Conservation (phyloP, 768 basidiomycete species). For the Tulasnella calospora region DNA sequence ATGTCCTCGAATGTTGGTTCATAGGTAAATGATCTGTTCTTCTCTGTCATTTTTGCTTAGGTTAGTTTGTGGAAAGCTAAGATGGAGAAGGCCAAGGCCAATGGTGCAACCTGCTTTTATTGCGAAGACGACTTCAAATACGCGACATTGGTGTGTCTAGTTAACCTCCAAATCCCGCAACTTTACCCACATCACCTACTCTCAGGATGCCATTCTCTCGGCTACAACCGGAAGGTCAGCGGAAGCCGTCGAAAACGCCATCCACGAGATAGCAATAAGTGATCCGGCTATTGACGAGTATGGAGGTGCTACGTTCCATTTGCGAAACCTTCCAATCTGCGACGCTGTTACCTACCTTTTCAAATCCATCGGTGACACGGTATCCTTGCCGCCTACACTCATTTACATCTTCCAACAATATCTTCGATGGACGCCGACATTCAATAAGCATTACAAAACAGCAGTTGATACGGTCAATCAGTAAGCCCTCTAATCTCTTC, state of each 20-base stretch:
- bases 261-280: background rate
- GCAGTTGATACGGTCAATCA: background rate
- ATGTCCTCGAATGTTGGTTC: background rate
- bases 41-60: background rate
- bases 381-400: background rate
- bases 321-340: background rate
- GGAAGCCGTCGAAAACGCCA: background rate
- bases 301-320: background rate
- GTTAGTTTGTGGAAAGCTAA: background rate
- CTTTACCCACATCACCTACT: background rate
- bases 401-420: background rate
- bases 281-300: background rate
- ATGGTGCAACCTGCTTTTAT: conserved; percentile 2
- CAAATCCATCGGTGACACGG: background rate
- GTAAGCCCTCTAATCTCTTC: background rate
- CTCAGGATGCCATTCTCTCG: background rate
- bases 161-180: background rate
- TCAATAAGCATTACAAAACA: background rate
- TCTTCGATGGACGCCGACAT: background rate
- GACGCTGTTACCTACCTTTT: background rate
- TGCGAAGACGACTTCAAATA: conserved; percentile 6
- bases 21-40: no score
- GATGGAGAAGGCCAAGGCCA: background rate
- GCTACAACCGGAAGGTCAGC: background rate
- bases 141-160: background rate